Base-by-base conservation (phyloP, 192 early-diverging fungal species). In the Podila minutissima region DNA sequence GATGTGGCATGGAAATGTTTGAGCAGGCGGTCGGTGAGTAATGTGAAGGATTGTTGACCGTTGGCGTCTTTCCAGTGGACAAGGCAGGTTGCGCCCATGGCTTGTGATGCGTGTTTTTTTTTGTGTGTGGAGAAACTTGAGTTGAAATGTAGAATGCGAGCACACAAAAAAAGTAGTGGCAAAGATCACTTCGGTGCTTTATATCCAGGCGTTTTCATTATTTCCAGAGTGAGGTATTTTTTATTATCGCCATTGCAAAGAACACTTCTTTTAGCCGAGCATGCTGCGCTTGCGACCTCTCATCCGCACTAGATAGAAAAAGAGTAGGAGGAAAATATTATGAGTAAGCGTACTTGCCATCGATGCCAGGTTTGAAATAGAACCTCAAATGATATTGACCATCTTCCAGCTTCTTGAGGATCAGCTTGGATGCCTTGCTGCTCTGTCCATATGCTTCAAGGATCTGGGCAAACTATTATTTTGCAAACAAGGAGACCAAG, bases 281-380 rank as follows among this genome's bases (percentile, higher is more conserved):
- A 94, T 94, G 35, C 90, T 93, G 50, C 93, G 89, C 82, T 96
- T 96, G 32, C 95, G 89, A 12, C 95, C 95, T 72, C 95, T 86
- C 82, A 91, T 79, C 57, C 95, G 87, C 66, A 95, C 94, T 84
- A 73, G 63, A 38, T 24, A 66, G 19, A 10, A 28, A 28, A 51
- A 48, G 15, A 35, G 41, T 32, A 8, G 22, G 15, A 15, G 15
- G 22, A 46, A 20, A 4, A 24, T 0, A n/a, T 19, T 29, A 33
- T 20, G 24, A 50, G 41, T 10, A n/a, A 55, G 9, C 7, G 17
- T 2, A 0, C 17, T 26, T 64, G 4, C 6, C 35, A 33, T 8
- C 26, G 15, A 38, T 37, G 12, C 4, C 15, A 17, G 12, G 48
- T 15, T 11, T 11, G 5, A 3, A 32, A 53, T 41, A 20, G 24